Evolutionary conservation across 1,139 yeast genomes (phyloP).

Genomic region (Scheffersomyces quercinus): DNA sequence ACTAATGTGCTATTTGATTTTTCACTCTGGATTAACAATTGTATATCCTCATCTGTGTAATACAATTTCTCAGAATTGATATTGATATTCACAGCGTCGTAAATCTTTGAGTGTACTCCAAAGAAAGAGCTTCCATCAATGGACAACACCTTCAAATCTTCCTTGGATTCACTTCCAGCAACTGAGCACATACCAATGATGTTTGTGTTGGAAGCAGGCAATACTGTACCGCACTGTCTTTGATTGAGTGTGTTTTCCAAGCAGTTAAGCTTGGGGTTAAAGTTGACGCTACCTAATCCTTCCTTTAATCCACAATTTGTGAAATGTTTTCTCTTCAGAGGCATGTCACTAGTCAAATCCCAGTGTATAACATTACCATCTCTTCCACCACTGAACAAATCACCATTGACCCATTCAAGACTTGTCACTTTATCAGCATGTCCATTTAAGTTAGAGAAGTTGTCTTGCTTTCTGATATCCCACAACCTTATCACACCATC

Average conservation of each 20-base stretch:
- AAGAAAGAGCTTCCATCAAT: constrained; percentile 57
- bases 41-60: constrained; percentile 37
- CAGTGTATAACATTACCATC: constrained; percentile 78
- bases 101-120: constrained; percentile 52
- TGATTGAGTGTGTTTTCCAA: constrained; percentile 35
- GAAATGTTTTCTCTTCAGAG: constrained; percentile 19
- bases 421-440: constrained; percentile 57
- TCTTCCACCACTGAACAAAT: constrained; percentile 63
- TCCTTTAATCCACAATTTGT: constrained; percentile 46
- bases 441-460: constrained; percentile 55
- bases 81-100: constrained; percentile 31
- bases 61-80: constrained; percentile 25
- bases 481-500: constrained; percentile 65
- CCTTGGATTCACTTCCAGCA: constrained; percentile 22
- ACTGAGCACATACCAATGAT: constrained; percentile 47
- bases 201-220: constrained; percentile 57
- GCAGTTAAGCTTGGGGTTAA: constrained; percentile 31
- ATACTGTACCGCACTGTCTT: constrained; percentile 61
- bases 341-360: constrained; percentile 49
- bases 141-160: constrained; percentile 43
- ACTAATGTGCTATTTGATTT: constrained; percentile 31
- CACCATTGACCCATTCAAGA: constrained; percentile 63
- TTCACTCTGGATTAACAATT: constrained; percentile 19
- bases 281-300: constrained; percentile 45
- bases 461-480: constrained; percentile 69